Base-by-base conservation (phyloP, 2,329 filamentous ascomycete species). In the Rhexocercosporidium sp. region DNA sequence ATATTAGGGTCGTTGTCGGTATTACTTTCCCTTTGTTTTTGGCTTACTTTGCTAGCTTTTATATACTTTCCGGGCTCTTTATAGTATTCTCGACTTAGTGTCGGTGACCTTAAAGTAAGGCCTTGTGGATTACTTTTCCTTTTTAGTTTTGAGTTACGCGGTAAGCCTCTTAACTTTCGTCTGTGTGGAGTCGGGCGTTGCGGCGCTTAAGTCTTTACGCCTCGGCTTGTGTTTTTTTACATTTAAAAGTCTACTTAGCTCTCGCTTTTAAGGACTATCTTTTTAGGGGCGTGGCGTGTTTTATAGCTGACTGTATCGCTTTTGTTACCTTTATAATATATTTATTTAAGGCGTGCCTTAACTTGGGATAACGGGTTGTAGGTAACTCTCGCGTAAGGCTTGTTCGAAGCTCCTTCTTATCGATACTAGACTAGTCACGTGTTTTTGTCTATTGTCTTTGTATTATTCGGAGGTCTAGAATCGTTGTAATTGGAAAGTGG, bases 131-230 rank as follows among this genome's bases (percentile, higher is more conserved):
- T n/a, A 49, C 29, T 18, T 20, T 46, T 29, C 59, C 44, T 62
- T 62, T 62, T 16, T 39, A 22, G 59, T 62, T 62, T 25, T 44
- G 16, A 31, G 59, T 25, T 49, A 25, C 18, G 27, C 44, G 16
- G 27, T 62, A 62, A 6, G 39, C 44, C 44, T 51, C 59, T 41
- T 41, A 62, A 44, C 59, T 49, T 29, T 62, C 44, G 16, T 62
- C 44, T 29, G 44, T 62, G 44, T 62, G 44, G 8, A 46, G 20
- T 31, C 44, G 4, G 20, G 22, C 29, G 29, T 62, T 51, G 3
- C 20, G 29, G 22, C 59, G 41, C 31, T 62, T 62, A 16, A 62
- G 27, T 25, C 59, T 46, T 47, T 44, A 14, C 20, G 29, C 29
- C 44, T 62, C 29, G 22, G 29, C 27, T 62, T 62, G 44, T 47